Base-by-base conservation (phyloP, 805 yeast genomes). In the Metschnikowia cubensis region DNA sequence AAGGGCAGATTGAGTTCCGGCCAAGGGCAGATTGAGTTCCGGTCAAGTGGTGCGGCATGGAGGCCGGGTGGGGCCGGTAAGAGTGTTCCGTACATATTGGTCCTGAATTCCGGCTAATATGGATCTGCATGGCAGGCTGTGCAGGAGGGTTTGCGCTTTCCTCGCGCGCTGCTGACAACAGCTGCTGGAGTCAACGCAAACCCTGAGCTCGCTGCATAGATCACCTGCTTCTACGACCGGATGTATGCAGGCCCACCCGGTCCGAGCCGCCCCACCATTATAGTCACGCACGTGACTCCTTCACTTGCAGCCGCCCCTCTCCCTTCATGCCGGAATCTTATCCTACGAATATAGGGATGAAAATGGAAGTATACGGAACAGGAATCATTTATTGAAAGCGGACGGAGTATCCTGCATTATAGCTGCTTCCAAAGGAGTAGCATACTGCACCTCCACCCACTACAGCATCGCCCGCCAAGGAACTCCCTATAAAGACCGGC, bases 371-470 rank as follows among this genome's bases (percentile, higher is more conserved):
- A 10, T 25, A 25, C 11, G 8, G 8, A 10, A 25, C 20, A 8
- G 11, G 29, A 3, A 8, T 25, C 29, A 25, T 8, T 25, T 38
- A 21, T 20, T 38, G n/a, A 14, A 35, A 40, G 25, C 41, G 11
- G n/a, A 50, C 32, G 3, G 29, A 13, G 32, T 62, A 68, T 2
- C 56, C 59, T 2, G 53, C 48, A 53, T 63, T 71, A 55, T 69
- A 71, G 43, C 59, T 63, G 52, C 73, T 70, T 0, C 96, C 96
- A 67, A 87, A 88, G 0, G 91, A 85, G 56, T 84, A 87, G 61
- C 95, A 87, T 1, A 87, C 89, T 0, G 87, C 91, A 3, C 95
- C 95, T 3, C 95, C 92, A 7, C 84, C 86, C 39, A 80, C 54
- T 3, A 68, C 48, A 11, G 36, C 65, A 41, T 63, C 35, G 3